Evolutionary conservation across 2,329 filamentous ascomycete genomes (phyloP).

Genomic region (Hypoxylon sp.): DNA sequence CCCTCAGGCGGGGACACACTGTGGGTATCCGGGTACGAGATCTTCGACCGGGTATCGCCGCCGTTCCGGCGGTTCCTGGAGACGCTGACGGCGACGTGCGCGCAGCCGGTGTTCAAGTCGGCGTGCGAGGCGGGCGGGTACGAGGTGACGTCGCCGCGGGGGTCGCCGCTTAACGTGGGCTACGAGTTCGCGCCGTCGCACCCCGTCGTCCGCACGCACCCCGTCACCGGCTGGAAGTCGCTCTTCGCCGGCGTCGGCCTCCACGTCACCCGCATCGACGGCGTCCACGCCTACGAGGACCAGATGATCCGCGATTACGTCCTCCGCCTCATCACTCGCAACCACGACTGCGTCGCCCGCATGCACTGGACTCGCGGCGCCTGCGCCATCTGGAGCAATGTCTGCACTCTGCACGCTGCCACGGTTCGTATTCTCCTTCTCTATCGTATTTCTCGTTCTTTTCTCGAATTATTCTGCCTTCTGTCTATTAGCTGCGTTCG

Average conservation of each 20-base stretch:
- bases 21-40: constrained; percentile 53
- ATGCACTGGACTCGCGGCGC: constrained; percentile 51
- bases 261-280: constrained; percentile 50
- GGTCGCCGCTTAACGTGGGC: constrained; percentile 61
- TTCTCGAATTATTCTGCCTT: no score
- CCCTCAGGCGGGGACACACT: constrained; percentile 50
- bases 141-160: constrained; percentile 54
- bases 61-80: constrained; percentile 58
- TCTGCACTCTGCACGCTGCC: constrained; percentile 44
- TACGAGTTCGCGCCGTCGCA: constrained; percentile 57
- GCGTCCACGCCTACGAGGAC: constrained; percentile 48
- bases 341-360: constrained; percentile 51
- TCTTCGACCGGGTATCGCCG: constrained; percentile 56
- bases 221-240: constrained; percentile 67
- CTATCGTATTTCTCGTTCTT: neutral
- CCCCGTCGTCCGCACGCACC: constrained; percentile 67
- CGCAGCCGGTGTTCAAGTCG: constrained; percentile 50
- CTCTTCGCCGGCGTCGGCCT: constrained; percentile 44
- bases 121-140: constrained; percentile 49
- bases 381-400: constrained; percentile 52
- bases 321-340: constrained; percentile 48
- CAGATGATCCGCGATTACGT: constrained; percentile 49
- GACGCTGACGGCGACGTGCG: constrained; percentile 53
- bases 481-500: no score
- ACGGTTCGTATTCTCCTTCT: constrained; percentile 38